These are phyloP conservation scores for Leptodontidium sp. DNA, from an alignment of 2,329 filamentous ascomycete species.

Conservation along the genomic window DNA sequence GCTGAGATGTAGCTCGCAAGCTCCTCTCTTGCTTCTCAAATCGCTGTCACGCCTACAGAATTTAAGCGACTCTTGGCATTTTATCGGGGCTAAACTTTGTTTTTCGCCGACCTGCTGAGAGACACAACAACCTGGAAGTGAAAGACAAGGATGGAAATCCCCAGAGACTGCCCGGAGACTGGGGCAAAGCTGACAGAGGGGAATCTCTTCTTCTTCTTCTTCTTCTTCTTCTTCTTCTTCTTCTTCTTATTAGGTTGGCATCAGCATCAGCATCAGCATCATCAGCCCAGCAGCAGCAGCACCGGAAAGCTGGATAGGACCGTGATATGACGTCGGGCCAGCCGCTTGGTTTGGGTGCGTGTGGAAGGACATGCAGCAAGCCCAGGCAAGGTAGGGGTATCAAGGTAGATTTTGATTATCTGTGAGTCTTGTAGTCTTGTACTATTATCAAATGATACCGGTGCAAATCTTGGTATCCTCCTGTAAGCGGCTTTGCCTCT, in stretches of 20 bases:
- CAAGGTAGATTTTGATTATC: not conserved
- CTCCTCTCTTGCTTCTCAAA: not conserved
- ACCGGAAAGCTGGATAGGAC: conserved; percentile 2
- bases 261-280: not conserved
- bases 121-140: not conserved
- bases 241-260: not conserved
- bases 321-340: not conserved
- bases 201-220: not conserved
- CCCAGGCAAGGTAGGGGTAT: not conserved
- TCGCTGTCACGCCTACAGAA: conserved; percentile 13
- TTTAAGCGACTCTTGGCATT: conserved; percentile 22
- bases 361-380: conserved; percentile 1
- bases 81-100: conserved; percentile 25
- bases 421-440: not conserved
- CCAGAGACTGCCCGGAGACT: too few species aligned
- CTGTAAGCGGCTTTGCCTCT: too few species aligned
- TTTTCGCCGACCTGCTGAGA: conserved; percentile 19
- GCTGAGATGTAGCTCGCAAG: conserved; percentile 13
- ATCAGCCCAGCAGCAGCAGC: conserved; percentile 1
- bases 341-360: not conserved
- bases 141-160: too few species aligned
- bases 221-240: not conserved
- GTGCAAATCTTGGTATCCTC: too few species aligned
- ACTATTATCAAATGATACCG: not conserved
- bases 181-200: not conserved